These are phyloP conservation scores for Dryadomyces quercivorus DNA, from an alignment of 2,329 filamentous ascomycete genomes.

Conservation along the genomic window DNA sequence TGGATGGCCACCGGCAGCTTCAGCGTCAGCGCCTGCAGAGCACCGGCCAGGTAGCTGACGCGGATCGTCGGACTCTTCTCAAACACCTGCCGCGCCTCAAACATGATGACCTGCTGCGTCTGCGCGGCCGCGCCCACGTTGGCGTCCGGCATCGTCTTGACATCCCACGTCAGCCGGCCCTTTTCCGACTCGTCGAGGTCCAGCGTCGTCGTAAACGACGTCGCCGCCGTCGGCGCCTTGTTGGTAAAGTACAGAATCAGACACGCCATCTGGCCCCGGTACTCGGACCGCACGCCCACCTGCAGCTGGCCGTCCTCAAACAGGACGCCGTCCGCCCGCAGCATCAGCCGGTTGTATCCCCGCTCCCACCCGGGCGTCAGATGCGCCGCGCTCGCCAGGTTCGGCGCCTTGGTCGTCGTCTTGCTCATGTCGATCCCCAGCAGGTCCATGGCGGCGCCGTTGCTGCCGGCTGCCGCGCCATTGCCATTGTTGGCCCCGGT, in stretches of 20 bases:
- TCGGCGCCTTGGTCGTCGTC: slow-evolving; percentile 47
- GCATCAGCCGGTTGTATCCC: slow-evolving; percentile 73
- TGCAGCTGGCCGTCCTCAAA: slow-evolving; percentile 95
- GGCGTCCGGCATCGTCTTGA: slow-evolving; percentile 79
- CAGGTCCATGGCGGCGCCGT: slow-evolving; percentile 48
- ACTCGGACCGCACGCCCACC: slow-evolving; percentile 84
- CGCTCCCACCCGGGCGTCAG: slow-evolving; percentile 89
- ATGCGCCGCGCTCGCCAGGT: slow-evolving; percentile 84
- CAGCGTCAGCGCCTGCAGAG: slow-evolving; percentile 81
- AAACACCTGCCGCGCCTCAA: slow-evolving; percentile 75
- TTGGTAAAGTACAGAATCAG: slow-evolving; percentile 94
- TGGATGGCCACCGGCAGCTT: slow-evolving; percentile 81
- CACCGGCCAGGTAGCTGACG: slow-evolving; percentile 87
- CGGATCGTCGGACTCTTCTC: slow-evolving; percentile 78
- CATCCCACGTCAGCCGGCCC: slow-evolving; percentile 64
- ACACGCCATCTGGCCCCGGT: slow-evolving; percentile 88
- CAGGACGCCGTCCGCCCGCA: slow-evolving; percentile 71
- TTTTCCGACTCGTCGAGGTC: slow-evolving; percentile 63
- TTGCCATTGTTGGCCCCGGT: neutral
- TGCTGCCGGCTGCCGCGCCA: neutral
- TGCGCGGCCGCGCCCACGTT: slow-evolving; percentile 63
- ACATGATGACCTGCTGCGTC: slow-evolving; percentile 88
- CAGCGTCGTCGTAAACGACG: slow-evolving; percentile 86
- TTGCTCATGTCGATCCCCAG: slow-evolving; percentile 67
- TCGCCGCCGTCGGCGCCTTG: slow-evolving; percentile 74